Evolutionary conservation across 768 basidiomycete species (phyloP), one percentile per base, ranked within the genome.

Genomic region (Leccinum imitatum): DNA sequence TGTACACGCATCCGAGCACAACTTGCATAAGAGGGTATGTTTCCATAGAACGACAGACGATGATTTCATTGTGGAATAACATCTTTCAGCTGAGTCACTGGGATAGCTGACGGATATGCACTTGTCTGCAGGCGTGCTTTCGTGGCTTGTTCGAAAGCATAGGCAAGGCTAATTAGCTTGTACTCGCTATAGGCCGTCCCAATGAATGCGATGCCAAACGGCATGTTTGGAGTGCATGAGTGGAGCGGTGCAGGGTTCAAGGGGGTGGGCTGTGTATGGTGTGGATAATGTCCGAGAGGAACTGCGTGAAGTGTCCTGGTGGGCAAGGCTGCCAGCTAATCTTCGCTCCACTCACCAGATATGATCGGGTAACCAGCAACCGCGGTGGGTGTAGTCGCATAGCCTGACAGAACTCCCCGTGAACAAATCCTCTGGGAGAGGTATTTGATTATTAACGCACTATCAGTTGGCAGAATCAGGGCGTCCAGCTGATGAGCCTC

Each of bases 331-430:
- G 50, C 44, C 13, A 25, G 44, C n/a, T 3, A 39, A 17, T 50
- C 30, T 30, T 41, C n/a, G 47, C 11, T n/a, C 17, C 6, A 63
- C 75, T 64, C 48, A 83, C 86, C 85, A 23, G 87, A 86, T 39
- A 87, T 76, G 56, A 87, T 84, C 2, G 87, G 87, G 63, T 87
- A 87, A 8, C 86, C 87, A 5, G 84, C 83, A 57, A 87, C 80
- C 4, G 85, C 87, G 72, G 72, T 66, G 4, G 73, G 65, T 17
- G 62, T 68, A 0, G 75, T 73, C 6, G 75, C 72, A 27, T 70
- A 63, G 31, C 70, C 71, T 73, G 44, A 33, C 9, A 39, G 39
- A 48, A 25, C 27, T 15, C 30, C 21, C 11, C 6, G 2, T 54
- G 21, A 54, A 35, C 17, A 56, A 37, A 10, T 15, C 17, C 6